Percentiles rank a stretch among this genome's conserved stretches.
Conservation (phyloP, 2,329 filamentous ascomycete genomes). For the Onygena corvina region DNA sequence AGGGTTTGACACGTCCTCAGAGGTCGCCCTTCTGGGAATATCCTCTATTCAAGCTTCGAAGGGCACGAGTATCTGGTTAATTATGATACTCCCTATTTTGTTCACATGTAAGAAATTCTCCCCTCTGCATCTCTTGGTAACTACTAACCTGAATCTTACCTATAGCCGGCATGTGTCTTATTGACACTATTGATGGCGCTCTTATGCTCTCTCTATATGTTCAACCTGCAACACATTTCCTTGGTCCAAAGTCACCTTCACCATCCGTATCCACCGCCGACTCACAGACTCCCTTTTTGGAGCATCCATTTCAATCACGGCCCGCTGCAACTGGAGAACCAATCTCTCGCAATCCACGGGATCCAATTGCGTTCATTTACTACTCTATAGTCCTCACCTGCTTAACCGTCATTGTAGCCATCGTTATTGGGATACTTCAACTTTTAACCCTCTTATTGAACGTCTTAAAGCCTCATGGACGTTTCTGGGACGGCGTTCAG, state of each 20-base stretch:
- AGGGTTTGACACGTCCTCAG: conserved; percentile 89
- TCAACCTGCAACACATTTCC: conserved; percentile 33
- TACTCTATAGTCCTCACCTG: conserved; percentile 80
- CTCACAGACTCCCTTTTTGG: conserved; percentile 1
- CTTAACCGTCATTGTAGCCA: conserved; percentile 70
- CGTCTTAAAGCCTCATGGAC: conserved; percentile 57
- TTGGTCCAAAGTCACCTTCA: conserved; percentile 18
- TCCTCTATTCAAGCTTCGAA: conserved; percentile 73
- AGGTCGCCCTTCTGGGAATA: conserved; percentile 84
- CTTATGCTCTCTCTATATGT: conserved; percentile 94
- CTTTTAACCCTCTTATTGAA: conserved; percentile 66
- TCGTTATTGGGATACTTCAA: conserved; percentile 78
- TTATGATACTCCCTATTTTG: conserved; percentile 76
- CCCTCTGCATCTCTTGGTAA: neutral
- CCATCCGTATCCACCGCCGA: conserved; percentile 11
- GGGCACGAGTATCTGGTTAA: conserved; percentile 86
- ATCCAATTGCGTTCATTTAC: conserved; percentile 81
- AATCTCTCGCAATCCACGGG: conserved; percentile 52
- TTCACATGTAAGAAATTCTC: conserved; percentile 57
- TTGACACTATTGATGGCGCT: conserved; percentile 86
- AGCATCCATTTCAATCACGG: conserved; percentile 17
- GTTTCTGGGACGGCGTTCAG: conserved; percentile 84
- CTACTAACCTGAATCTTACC: neutral
- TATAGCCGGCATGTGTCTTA: conserved; percentile 77
- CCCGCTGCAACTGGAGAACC: conserved; percentile 13